phyloP scores from a whole-genome alignment of 2,329 filamentous ascomycete genomes.

The Pestalotiopsis fici region DNA sequence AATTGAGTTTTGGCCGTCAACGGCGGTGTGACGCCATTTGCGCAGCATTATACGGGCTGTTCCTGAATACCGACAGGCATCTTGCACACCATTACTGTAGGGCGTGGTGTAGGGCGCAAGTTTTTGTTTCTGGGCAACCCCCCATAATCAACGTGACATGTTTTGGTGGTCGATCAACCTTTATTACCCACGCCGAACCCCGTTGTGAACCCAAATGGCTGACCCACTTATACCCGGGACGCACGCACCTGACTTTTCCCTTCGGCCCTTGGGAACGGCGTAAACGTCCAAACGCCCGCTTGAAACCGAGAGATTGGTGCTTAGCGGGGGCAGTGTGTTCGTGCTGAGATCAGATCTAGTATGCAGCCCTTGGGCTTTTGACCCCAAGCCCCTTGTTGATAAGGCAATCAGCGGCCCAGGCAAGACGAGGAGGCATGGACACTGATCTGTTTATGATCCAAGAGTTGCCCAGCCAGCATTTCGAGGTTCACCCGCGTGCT shows the following conservation, averaged over 20 bases:
- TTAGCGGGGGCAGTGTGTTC: not conserved
- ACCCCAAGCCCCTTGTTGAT: not conserved
- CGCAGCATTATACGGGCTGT: not conserved
- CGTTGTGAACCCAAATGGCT: not conserved
- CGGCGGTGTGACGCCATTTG: not conserved
- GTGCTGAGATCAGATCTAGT: not conserved
- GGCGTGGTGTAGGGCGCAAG: not conserved
- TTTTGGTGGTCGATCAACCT: no score
- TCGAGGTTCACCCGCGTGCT: not conserved
- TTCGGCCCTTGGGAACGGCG: not conserved
- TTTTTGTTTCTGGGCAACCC: not conserved
- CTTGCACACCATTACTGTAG: not conserved
- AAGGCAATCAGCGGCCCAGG: not conserved
- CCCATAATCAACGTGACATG: not conserved
- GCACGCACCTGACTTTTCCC: not conserved
- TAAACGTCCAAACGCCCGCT: not conserved
- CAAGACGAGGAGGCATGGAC: not conserved
- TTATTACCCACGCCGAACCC: not conserved
- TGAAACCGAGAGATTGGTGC: slow-evolving; percentile 3
- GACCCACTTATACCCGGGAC: slow-evolving; percentile 8
- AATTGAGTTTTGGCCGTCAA: slow-evolving; percentile 1
- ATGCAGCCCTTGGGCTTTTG: not conserved
- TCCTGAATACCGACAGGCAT: not conserved
- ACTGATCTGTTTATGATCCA: not conserved
- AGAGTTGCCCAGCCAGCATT: not conserved